Base-by-base conservation (phyloP, 164 flowering plant species). In the Magnolia kwangsiensis region DNA sequence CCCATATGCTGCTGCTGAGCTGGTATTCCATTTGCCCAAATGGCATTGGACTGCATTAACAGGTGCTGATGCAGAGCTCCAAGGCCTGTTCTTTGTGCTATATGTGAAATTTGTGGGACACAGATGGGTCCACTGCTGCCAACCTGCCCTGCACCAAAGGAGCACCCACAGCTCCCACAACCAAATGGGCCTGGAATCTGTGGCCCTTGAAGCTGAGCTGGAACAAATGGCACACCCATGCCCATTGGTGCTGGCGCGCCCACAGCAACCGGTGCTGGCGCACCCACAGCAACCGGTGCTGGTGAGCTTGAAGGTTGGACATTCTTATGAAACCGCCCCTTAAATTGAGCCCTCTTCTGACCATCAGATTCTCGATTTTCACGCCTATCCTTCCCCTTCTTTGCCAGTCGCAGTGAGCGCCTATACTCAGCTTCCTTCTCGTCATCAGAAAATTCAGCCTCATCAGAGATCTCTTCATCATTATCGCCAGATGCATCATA, bases 401-500 rank as follows among this genome's bases (percentile, higher is more conserved):
- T 94, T 50, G 85, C 68, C 84, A 83, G 81, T 70, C 84, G 88
- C 51, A 80, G 80, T 86, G 76, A 83, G 82, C 85, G 90, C 84
- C 68, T 93, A 79, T 84, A 88, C 82, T 93, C 98, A 3, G 96
- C 97, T 87, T 94, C 99, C 81, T 94, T 90, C 86, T 93, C 98
- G 79, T 96, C 99, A 81, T 96, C 98, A 27, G 98, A 94, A 83
- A 92, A 96, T 80, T 96, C 98, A 21, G 49, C 77, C 45, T 89
- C 93, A n/a, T 93, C 94, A 13, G 77, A 81, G 63, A 88, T 2
- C 83, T 94, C 98, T 85, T 96, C 98, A 78, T 95, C 98, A 79
- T 96, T 86, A 49, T 88, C 95, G 69, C 93, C 92, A 78, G 98
- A 96, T 58, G 97, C 97, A 90, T 93, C 98, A 75, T 96, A 91